Conservation (phyloP, 495 filamentous ascomycete species). For the Hypoxylon trugodes region DNA sequence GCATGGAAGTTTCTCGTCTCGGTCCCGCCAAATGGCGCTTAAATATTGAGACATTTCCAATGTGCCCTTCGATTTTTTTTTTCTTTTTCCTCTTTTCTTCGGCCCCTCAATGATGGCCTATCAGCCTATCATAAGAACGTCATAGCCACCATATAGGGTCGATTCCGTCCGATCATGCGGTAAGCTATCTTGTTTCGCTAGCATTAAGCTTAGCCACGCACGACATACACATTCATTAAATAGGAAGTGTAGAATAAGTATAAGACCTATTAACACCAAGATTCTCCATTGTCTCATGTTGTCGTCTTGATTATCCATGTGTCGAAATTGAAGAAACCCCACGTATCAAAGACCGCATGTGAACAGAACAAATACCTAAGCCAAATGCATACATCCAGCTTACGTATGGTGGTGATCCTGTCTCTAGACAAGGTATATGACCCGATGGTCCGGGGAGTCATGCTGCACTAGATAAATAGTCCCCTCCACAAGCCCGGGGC, state of each 20-base stretch:
- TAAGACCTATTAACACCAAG: too few species aligned
- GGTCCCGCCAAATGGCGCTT: constrained; percentile 18
- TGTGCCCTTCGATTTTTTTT: too few species aligned
- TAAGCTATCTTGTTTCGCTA: not conserved
- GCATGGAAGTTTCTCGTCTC: constrained; percentile 20
- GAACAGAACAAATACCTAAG: not conserved
- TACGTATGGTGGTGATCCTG: not conserved
- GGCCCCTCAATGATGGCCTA: not conserved
- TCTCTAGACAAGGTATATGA: not conserved
- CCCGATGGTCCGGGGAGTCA: not conserved
- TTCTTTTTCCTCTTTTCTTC: not conserved
- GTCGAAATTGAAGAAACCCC: too few species aligned
- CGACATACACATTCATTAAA: not conserved
- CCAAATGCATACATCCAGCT: not conserved
- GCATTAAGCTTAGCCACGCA: not conserved
- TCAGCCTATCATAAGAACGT: constrained; percentile 10
- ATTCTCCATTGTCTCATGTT: too few species aligned
- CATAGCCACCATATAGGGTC: not conserved
- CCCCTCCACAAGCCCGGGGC: not conserved
- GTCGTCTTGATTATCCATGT: too few species aligned
- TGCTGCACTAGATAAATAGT: constrained; percentile 21
- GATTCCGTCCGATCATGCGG: constrained; percentile 13
- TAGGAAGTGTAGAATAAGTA: not conserved
- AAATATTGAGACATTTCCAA: constrained; percentile 14
- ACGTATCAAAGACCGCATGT: constrained; percentile 21